Conservation (phyloP, 1,284 basidiomycete genomes). For the Papiliotrema flavescens region DNA sequence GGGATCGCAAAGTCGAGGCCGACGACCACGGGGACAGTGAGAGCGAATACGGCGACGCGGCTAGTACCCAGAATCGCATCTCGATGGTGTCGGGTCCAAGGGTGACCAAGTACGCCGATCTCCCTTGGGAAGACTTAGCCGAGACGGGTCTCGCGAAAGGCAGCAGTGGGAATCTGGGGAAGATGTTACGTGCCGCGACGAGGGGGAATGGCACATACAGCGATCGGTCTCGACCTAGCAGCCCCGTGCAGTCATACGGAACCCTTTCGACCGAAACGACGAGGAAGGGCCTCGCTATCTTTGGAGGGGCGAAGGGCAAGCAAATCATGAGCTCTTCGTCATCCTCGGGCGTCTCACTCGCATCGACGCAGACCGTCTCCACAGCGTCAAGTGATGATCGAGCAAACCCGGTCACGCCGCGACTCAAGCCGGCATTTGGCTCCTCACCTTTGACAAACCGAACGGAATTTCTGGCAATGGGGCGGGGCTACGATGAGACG, state of each 20-base stretch:
- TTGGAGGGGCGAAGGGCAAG: not conserved
- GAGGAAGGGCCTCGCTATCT: not conserved
- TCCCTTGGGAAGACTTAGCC: conserved; percentile 12
- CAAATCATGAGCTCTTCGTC: not conserved
- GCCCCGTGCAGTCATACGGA: not conserved
- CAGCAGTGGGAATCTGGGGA: not conserved
- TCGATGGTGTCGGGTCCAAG: conserved; percentile 21
- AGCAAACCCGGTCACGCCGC: not conserved
- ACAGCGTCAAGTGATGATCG: not conserved
- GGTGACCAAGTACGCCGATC: conserved; percentile 15
- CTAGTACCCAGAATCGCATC: conserved; percentile 9
- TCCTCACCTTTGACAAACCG: not conserved
- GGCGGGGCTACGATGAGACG: not conserved
- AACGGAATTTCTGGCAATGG: not conserved
- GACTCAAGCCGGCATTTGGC: not conserved
- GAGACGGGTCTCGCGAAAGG: not conserved
- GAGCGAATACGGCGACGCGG: conserved; percentile 1
- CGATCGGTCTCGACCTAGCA: not conserved
- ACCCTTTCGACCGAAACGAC: not conserved
- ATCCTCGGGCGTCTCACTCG: conserved; percentile 1
- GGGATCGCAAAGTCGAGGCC: not conserved
- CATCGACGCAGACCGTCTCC: not conserved
- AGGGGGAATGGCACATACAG: not conserved
- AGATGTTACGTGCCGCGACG: conserved; percentile 2
- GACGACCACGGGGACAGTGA: too few relatives aligned